Base-by-base conservation (phyloP, 2,329 filamentous ascomycete genomes). In the Calycina marina region DNA sequence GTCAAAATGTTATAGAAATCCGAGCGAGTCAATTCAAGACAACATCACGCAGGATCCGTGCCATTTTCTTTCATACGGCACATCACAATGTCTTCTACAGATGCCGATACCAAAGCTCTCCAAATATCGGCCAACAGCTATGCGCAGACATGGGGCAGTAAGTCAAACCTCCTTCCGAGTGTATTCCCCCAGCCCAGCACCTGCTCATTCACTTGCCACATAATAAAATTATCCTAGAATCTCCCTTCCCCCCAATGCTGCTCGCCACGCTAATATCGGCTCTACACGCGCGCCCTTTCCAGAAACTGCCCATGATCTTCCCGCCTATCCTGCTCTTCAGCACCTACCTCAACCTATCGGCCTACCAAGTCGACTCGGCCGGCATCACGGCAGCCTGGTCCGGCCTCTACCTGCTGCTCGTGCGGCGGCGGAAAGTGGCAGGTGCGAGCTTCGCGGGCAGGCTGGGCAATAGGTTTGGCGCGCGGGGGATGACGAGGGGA, bases 211-310 rank as follows among this genome's bases (percentile, higher is more conserved):
- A 12, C 10, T 4, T 18, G 12, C 24, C 9, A 12, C 16, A 34
- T 25, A 34, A 39, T 42, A 38, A 44, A 6, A 26, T 25, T 22
- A 26, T 14, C 30, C 28, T 47, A 78, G 74, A 74, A 54, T 72
- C 67, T 37, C 64, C 74, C 6, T 63, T 80, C 18, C 71, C 75
- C 2, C 68, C 76, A 14, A 73, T 69, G 8, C 54, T 76, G 9
- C 65, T 77, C 26, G 75, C 76, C 36, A 75, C 73, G 6, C 59
- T 80, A 26, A 67, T 79, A 43, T 67, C 72, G 25, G 71, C 73
- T 8, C 71, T 78, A 45, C 69, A 78, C 57, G 59, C 67, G 26
- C 69, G 71, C n/a, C 75, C 76, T 5, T 72, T 76, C 53, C 72
- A 75, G 49, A 49, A 61, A 5, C 58, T 80, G 0, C 75, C 75